Evolutionary conservation across 108 stramenopile genomes (phyloP).

Genomic region (Cylindrotheca closterium): DNA sequence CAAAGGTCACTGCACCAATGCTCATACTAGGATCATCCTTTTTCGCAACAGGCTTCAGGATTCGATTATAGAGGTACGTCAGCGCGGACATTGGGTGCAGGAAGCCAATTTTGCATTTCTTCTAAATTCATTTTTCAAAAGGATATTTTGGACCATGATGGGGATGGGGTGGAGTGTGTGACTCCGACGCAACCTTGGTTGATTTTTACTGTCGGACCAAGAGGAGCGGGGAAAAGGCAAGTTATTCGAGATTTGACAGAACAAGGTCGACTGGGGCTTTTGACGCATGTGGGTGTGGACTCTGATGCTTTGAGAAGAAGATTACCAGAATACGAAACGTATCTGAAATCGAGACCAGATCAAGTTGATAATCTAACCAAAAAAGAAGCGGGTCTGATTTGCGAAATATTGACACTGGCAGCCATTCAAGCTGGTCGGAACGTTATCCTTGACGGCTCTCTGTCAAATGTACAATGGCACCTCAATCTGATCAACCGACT

Average conservation of each 20-base stretch:
- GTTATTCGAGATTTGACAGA: conserved; percentile 58
- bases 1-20: no score
- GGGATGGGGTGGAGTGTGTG: conserved; percentile 7
- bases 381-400: conserved; percentile 60
- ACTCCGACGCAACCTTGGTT: conserved; percentile 84
- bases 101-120: conserved; percentile 1
- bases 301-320: conserved; percentile 70
- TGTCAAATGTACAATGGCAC: conserved; percentile 65
- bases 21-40: no score
- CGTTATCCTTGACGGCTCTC: conserved; percentile 70
- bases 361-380: conserved; percentile 53
- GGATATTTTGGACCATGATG: conserved; percentile 16
- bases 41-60: conserved; percentile 83
- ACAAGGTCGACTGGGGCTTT: conserved; percentile 58
- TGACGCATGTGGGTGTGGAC: conserved; percentile 66
- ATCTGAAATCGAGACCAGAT: conserved; percentile 48
- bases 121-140: not conserved
- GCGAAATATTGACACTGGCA: conserved; percentile 47
- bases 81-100: no score
- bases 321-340: conserved; percentile 73
- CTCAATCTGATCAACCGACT: conserved; percentile 39
- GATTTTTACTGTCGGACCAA: conserved; percentile 81
- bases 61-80: conserved; percentile 60
- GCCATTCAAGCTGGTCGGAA: conserved; percentile 57
- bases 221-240: conserved; percentile 83